Percentiles rank a stretch among this genome's conserved stretches.
phyloP scores from a whole-genome alignment of 2,329 filamentous ascomycete genomes.

The Ceratocystis harringtonii region DNA sequence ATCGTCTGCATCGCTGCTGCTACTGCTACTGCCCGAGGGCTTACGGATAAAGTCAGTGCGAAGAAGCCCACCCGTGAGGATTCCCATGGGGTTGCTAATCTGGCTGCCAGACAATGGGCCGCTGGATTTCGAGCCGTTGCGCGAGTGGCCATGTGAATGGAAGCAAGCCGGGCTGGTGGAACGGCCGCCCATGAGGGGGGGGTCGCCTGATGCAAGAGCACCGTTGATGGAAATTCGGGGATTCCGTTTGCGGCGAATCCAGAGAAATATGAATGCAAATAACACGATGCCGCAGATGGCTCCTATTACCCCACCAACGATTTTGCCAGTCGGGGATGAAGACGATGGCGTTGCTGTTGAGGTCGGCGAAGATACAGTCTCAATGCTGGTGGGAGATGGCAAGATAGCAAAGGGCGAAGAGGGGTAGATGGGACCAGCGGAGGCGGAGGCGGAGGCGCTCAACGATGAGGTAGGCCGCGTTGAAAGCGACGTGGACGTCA shows the following conservation, averaged over 20 bases:
- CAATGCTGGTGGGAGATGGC: not conserved
- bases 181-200: conserved; percentile 3
- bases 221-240: conserved; percentile 17
- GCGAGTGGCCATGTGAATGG: not conserved
- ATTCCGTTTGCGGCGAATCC: conserved; percentile 25
- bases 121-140: conserved; percentile 20
- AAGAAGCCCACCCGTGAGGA: conserved; percentile 25
- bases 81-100: conserved; percentile 41
- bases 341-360: not conserved
- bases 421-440: not conserved
- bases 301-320: conserved; percentile 35
- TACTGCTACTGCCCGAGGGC: conserved; percentile 14
- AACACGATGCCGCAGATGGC: conserved; percentile 29
- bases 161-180: conserved; percentile 6
- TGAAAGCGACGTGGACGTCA: conserved; percentile 16
- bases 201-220: conserved; percentile 13
- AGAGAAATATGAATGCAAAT: conserved; percentile 29
- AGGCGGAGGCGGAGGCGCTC: conserved; percentile 9
- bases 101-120: conserved; percentile 31
- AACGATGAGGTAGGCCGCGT: conserved; percentile 9
- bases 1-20: not conserved
- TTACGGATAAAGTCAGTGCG: conserved; percentile 41
- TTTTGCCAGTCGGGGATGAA: conserved; percentile 25
- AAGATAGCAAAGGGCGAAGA: not conserved
- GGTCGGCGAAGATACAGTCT: not conserved